A percentile compares a stretch with the other conserved stretches of the same genome.
phyloP scores from a whole-genome alignment of 2,329 filamentous ascomycete genomes.

The Mycogone perniciosa region DNA sequence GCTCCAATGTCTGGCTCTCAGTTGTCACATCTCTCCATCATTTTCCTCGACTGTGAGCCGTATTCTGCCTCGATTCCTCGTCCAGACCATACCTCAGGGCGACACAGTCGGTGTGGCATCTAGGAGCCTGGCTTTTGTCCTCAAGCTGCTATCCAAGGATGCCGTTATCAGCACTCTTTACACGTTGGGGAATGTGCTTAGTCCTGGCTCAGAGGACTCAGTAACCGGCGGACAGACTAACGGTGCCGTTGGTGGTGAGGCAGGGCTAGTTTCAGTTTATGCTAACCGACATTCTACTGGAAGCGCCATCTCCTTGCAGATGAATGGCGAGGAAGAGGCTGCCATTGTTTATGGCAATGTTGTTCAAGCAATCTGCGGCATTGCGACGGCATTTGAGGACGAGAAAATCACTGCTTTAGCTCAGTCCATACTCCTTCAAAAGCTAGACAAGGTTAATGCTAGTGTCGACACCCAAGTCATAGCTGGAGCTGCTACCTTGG shows the following conservation, averaged over 20 bases:
- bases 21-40: slow-evolving; percentile 67
- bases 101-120: slow-evolving; percentile 70
- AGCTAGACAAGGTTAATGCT: slow-evolving; percentile 77
- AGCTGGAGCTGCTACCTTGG: slow-evolving; percentile 70
- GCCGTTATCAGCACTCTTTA: slow-evolving; percentile 92
- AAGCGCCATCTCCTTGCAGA: slow-evolving; percentile 72
- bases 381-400: slow-evolving; percentile 74
- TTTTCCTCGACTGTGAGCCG: slow-evolving; percentile 72
- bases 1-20: slow-evolving; percentile 72
- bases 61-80: slow-evolving; percentile 77
- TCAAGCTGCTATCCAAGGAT: slow-evolving; percentile 82
- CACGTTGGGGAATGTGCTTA: slow-evolving; percentile 91
- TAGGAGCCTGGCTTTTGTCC: slow-evolving; percentile 73
- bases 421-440: slow-evolving; percentile 94
- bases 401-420: slow-evolving; percentile 90
- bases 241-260: slow-evolving; percentile 35
- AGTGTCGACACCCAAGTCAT: slow-evolving; percentile 81
- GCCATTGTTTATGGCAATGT: slow-evolving; percentile 75
- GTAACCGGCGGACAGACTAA: slow-evolving; percentile 47
- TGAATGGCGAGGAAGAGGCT: slow-evolving; percentile 71
- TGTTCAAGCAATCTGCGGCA: slow-evolving; percentile 91
- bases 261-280: slow-evolving; percentile 40
- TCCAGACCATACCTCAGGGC: slow-evolving; percentile 68
- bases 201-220: slow-evolving; percentile 55
- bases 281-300: slow-evolving; percentile 54